Evolutionary conservation across 2,329 filamentous ascomycete genomes (phyloP), one percentile per base, ranked within the genome.

Genomic region (Xylariaceae sp.): DNA sequence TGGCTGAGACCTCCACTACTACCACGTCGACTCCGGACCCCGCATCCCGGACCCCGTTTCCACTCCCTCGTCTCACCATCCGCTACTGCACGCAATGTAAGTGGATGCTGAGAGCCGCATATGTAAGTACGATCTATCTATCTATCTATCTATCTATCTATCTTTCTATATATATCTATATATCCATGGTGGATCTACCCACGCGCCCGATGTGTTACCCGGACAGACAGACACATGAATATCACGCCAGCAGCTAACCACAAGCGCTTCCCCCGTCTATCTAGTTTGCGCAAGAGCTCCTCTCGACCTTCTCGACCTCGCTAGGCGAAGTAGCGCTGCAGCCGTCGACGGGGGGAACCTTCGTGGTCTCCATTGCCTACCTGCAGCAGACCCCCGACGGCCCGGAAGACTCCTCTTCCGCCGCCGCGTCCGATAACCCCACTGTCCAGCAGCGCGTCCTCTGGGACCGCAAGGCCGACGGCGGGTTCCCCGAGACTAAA

Each of bases 401-500:
- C 44, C 51, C 48, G 57, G 19, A 7, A 60, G 49, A 41, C 59
- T 14, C 32, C 32, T 51, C 66, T 6, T 57, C 61, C 16, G 26
- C 68, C 12, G 59, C 63, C 5, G 62, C 71, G 14, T 71, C 75
- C 2, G 66, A n/a, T n/a, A n/a, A n/a, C n/a, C n/a, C 77, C 60
- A 77, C 82, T 53, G 59, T 59, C 19, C 66, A 66, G 44, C 59
- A 47, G 7, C 83, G 80, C 26, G 69, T 89, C 2, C 78, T 98
- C 29, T 99, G 95, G 95, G 91, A 98, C 78, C 84, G 95, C 59
- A 96, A 92, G 72, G 71, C 75, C 2, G 88, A 97, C 69, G 90
- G 90, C 26, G 93, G 95, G 0, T 99, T 99, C 74, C 95, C 93
- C 58, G 92, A 97, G 76, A 92, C 90, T 2, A 96, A 97, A 75